Base-by-base conservation (phyloP, 768 basidiomycete species). In the Neoboletus magnificus region DNA sequence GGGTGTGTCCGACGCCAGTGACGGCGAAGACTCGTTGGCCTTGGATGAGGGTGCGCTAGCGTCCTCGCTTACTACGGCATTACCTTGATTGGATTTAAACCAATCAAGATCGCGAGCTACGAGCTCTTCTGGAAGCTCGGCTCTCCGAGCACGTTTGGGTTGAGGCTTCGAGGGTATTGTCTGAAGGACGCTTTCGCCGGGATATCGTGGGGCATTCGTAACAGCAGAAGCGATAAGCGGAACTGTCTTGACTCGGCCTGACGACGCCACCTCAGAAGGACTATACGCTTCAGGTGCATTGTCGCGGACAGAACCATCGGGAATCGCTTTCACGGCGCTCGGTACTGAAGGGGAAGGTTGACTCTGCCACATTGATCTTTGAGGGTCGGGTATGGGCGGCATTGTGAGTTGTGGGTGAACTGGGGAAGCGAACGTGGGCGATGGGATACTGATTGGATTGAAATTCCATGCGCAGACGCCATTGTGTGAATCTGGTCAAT, bases 91-190 rank as follows among this genome's bases (percentile, higher is more conserved):
- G 0, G 62, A 52, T 41, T 61, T 71, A 27, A 62, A 72, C 62
- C 66, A 71, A 40, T 70, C 62, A 37, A 71, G 58, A 39, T 71
- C 70, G 36, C 69, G 70, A 15, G 68, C 62, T 33, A 62, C 42
- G 15, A 73, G 56, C 10, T 58, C 59, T 18, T 66, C 64, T 8
- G 62, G 32, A 30, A 71, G 56, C 22, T 66, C 64, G 4, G 60
- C 52, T 55, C 48, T 60, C 36, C 60, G 58, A 30, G 36, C 30
- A 25, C 70, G 69, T 43, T 61, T 71, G 13, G 71, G 70, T 4
- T 71, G 65, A 37, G 63, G 71, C 22, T 60, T 71, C 15, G 48
- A 29, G 8, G 49, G 13, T 32, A 51, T 33, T 7, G 53, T 16
- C 10, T 58, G 10, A 2, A 60, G 40, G 18, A 29, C 15, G 8